Base-by-base conservation (phyloP, 495 filamentous ascomycete genomes). In the Daldinia concentrica region DNA sequence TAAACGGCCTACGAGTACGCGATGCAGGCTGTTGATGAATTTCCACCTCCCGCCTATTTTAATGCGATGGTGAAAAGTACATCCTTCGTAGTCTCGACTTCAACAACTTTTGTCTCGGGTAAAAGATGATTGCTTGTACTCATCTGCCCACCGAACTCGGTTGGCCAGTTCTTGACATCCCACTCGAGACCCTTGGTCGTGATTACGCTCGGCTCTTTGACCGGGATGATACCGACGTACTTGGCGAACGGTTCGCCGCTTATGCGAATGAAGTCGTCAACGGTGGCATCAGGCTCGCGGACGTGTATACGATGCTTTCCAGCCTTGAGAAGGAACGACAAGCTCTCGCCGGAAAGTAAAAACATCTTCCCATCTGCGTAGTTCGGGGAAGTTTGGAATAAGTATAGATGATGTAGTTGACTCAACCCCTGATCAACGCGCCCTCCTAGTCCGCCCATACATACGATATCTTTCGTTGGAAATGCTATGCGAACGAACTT, bases 51-150 rank as follows among this genome's bases (percentile, higher is more conserved):
- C 11, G 15, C 30, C 29, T 71, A 58, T 62, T 77, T 76, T 75
- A 95, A 75, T 69, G 96, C 94, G 66, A 97, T 86, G 1, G 95
- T 98, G 79, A 98, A 97, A 41, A 98, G 76, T 14, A 97, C 90
- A 61, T 88, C 85, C 65, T 85, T 87, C 7, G 86, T 86, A 32
- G 92, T 89, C 74, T 87, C 79, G 3, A 92, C 78, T 58, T 84
- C 82, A 1, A 96, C 85, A 62, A 80, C 80, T 57, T 74, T 36
- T 8, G 82, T 82, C 65, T 79, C 79, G 0, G 82, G 83, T 64
- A 84, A 75, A 29, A 97, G 86, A 74, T 94, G 91, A 81, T 99
- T 99, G 79, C 95, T 99, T 51, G 95, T 98, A 74, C 94, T 97
- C 67, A 99, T 80, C 73, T 91, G 88, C 0, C 89, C 89, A 0